Percentiles rank a stretch among this genome's conserved stretches.
Evolutionary conservation across 1,284 basidiomycete species (phyloP).

Genomic region (Rhodofomes roseus): DNA sequence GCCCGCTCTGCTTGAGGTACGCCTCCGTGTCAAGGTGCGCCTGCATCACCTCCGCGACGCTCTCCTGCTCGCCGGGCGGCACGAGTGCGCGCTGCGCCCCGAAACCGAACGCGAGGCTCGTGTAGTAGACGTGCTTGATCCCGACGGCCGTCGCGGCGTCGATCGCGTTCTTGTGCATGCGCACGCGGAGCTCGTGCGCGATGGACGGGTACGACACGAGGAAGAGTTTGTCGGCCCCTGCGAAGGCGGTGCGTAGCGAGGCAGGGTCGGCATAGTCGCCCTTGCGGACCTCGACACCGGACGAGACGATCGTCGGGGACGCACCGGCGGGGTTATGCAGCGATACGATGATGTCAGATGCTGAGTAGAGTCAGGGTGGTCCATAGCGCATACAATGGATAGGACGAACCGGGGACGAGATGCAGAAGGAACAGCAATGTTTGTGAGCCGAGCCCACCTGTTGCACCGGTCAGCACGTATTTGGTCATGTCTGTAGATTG

Average conservation of each 20-base stretch:
- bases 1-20: slow-evolving; percentile 31
- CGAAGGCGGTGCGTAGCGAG: slow-evolving; percentile 31
- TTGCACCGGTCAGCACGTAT: slow-evolving; percentile 34
- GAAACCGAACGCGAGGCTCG: slow-evolving; percentile 33
- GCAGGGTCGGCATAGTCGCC: slow-evolving; percentile 31
- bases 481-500: too few relatives aligned
- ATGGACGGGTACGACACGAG: slow-evolving; percentile 37
- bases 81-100: slow-evolving; percentile 3
- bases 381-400: too few relatives aligned
- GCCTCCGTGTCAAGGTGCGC: slow-evolving; percentile 35
- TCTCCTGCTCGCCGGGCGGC: slow-evolving; percentile 3
- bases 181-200: slow-evolving; percentile 29
- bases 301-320: slow-evolving; percentile 13
- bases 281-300: slow-evolving; percentile 28
- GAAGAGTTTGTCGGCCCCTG: slow-evolving; percentile 32
- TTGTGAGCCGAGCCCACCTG: slow-evolving; percentile 34
- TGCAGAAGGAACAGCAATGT: slow-evolving; percentile 31
- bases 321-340: slow-evolving; percentile 32
- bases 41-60: slow-evolving; percentile 32
- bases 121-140: slow-evolving; percentile 39
- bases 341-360: slow-evolving; percentile 30
- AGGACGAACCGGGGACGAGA: slow-evolving; percentile 25
- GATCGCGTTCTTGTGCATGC: slow-evolving; percentile 33
- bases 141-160: slow-evolving; percentile 33
- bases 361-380: too few relatives aligned